Conservation (phyloP, 805 yeast species). For the Candida berthetii region DNA sequence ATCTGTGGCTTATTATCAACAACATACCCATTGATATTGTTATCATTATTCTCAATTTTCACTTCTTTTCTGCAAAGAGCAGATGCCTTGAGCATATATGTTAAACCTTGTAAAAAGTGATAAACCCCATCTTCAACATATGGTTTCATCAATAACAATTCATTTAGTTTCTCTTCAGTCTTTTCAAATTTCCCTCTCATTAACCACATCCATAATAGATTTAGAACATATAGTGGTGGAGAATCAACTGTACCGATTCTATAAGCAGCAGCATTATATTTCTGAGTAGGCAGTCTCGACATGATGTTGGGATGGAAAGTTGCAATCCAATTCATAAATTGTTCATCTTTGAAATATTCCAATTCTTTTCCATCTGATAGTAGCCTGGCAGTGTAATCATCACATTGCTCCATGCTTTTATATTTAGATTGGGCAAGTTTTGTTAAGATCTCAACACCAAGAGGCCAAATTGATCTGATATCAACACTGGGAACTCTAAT, state of each 20-base stretch:
- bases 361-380: background rate
- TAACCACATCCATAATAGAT: slow-evolving; percentile 15
- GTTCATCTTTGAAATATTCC: slow-evolving; percentile 13
- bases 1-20: slow-evolving; percentile 2
- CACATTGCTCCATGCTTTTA: slow-evolving; percentile 1
- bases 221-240: slow-evolving; percentile 8
- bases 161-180: slow-evolving; percentile 13
- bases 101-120: slow-evolving; percentile 17
- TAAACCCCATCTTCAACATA: slow-evolving; percentile 16
- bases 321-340: slow-evolving; percentile 16
- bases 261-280: slow-evolving; percentile 5
- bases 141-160: slow-evolving; percentile 10
- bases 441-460: slow-evolving; percentile 50
- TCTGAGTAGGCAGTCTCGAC: background rate
- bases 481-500: slow-evolving; percentile 45
- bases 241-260: slow-evolving; percentile 8
- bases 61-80: background rate
- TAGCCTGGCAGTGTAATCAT: slow-evolving; percentile 3
- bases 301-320: slow-evolving; percentile 4
- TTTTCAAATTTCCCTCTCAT: slow-evolving; percentile 10
- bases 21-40: slow-evolving; percentile 9
- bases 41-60: slow-evolving; percentile 2
- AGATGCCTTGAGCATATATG: slow-evolving; percentile 15
- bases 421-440: slow-evolving; percentile 11
- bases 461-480: slow-evolving; percentile 53